phyloP scores from a whole-genome alignment of 2,329 filamentous ascomycete genomes.

The Graphiopsis chlorocephala region DNA sequence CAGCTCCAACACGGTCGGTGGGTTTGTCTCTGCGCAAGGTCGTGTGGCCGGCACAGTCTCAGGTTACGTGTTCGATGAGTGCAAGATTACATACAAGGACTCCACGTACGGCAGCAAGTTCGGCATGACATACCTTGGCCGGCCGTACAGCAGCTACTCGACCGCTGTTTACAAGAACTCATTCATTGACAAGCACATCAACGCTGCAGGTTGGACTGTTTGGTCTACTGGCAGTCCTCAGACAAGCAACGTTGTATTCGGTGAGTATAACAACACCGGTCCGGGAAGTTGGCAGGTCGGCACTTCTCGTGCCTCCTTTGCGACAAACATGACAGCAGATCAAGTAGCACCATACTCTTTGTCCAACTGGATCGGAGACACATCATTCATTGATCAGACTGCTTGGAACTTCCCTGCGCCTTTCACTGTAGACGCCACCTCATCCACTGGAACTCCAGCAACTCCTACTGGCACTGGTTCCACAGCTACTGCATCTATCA shows the following conservation, averaged over 20 bases:
- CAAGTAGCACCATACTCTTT: constrained; percentile 39
- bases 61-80: constrained; percentile 40
- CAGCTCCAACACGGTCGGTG: constrained; percentile 34
- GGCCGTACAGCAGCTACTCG: constrained; percentile 51
- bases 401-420: constrained; percentile 41
- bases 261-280: constrained; percentile 59
- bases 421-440: constrained; percentile 27
- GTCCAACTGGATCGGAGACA: constrained; percentile 40
- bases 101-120: constrained; percentile 41
- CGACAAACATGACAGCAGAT: constrained; percentile 37
- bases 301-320: constrained; percentile 50
- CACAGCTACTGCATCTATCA: constrained; percentile 32
- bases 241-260: constrained; percentile 54
- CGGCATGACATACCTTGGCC: constrained; percentile 48
- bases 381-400: constrained; percentile 43
- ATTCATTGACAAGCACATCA: constrained; percentile 53
- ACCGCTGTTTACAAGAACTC: constrained; percentile 52
- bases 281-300: constrained; percentile 50
- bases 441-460: constrained; percentile 16
- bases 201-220: constrained; percentile 54
- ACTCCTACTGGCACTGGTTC: constrained; percentile 24
- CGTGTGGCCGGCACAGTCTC: constrained; percentile 37
- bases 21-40: constrained; percentile 39
- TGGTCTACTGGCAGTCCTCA: constrained; percentile 51
- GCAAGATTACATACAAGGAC: constrained; percentile 54